Base-by-base conservation (phyloP, 495 filamentous ascomycete species). In the Aspergillus haitiensis region DNA sequence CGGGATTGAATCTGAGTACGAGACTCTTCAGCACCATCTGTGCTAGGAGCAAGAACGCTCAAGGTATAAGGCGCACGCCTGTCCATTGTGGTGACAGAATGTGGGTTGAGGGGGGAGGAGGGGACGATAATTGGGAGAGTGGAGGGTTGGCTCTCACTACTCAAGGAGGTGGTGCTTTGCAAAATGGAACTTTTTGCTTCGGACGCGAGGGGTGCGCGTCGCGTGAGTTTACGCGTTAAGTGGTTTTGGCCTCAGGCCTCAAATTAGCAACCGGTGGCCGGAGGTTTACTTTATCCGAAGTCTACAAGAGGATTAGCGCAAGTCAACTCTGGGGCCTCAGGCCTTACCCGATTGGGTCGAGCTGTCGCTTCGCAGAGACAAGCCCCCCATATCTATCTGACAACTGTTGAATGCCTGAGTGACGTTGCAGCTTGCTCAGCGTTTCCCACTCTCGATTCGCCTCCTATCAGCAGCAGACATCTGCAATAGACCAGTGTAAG, bases 1-100 rank as follows among this genome's bases (percentile, higher is more conserved):
- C 77, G 75, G 51, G 78, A 72, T 64, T 87, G 84, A 27, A 81
- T 79, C 56, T 80, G 73, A 9, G 75, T 78, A 37, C 81, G 76
- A 40, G 82, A 82, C 49, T 87, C 78, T 82, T 88, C 72, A 79
- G 80, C 71, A 71, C 84, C 73, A 77, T 81, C 74, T 80, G 84
- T 68, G 82, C 80, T 78, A 51, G 85, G 81, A 64, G 88, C 82
- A 66, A 94, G 87, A 61, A 97, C 83, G 74, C 88, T 89, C 69
- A 94, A 76, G 8, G 91, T 86, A 71, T 88, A 96, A 6, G 89
- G 85, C 60, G 91, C 91, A 76, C 89, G 89, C 71, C 87, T 84
- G 81, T 99, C 95, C 90, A 98, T 96, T 50, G 44, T 65, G 70
- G 56, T 61, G 67, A 58, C 62, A 50, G 56, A 47, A 62, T 56